phyloP scores from a whole-genome alignment of 2,329 filamentous ascomycete genomes.

The Stachybotrys elegans region DNA sequence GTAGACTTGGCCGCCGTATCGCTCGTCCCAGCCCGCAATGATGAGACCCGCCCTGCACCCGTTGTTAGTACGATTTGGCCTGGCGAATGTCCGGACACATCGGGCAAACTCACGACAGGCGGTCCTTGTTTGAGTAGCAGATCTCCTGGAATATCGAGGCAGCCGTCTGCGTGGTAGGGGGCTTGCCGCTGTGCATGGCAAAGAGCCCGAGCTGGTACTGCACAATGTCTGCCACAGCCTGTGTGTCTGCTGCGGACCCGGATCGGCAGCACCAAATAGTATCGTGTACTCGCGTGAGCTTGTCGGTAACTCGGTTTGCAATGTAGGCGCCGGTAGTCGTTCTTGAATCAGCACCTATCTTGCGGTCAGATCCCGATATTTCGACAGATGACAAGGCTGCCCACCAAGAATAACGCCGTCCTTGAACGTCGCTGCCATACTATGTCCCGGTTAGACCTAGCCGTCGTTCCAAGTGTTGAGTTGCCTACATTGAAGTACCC shows the following conservation, averaged over 20 bases:
- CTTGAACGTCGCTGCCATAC: conserved; percentile 99
- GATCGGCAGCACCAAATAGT: conserved; percentile 99
- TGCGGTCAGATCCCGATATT: no score
- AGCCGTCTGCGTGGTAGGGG: conserved; percentile 90
- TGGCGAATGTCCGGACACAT: not conserved
- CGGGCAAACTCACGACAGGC: conserved; percentile 61
- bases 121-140: conserved; percentile 97
- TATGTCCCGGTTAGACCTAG: conserved; percentile 32
- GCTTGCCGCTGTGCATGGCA: conserved; percentile 81
- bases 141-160: conserved; percentile 96
- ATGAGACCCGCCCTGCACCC: conserved; percentile 79
- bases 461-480: conserved; percentile 16
- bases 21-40: conserved; percentile 95
- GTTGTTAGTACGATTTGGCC: conserved; percentile 11
- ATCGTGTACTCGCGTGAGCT: conserved; percentile 96
- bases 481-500: conserved; percentile 88
- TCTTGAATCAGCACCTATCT: conserved; percentile 80
- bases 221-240: conserved; percentile 96
- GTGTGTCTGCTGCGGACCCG: conserved; percentile 93
- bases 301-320: conserved; percentile 98
- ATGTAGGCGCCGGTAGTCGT: conserved; percentile 98
- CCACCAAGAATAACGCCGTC: conserved; percentile 89
- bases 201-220: conserved; percentile 95
- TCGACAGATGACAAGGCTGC: conserved; percentile 20
- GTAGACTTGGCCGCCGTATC: conserved; percentile 95